Conservation (phyloP, 768 basidiomycete genomes). For the Tylopilus cervinicoccineus region DNA sequence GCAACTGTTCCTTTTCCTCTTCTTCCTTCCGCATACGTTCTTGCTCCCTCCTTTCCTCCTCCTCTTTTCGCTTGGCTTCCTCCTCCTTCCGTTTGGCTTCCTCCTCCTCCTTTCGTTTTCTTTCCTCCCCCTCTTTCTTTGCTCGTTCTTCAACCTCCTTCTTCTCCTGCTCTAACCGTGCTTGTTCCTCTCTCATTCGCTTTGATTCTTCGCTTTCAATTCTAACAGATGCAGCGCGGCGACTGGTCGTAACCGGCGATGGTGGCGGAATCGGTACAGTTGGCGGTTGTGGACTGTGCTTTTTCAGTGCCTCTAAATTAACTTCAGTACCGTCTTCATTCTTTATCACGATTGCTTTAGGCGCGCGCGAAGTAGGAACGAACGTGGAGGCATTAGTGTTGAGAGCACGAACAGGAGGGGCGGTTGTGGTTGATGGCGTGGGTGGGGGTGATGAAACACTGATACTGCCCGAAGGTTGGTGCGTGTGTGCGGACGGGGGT, state of each 20-base stretch:
- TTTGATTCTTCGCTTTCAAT: conserved; percentile 64
- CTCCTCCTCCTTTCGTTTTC: conserved; percentile 41
- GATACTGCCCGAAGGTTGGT: conserved; percentile 44
- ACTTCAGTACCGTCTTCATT: conserved; percentile 63
- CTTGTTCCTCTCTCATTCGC: conserved; percentile 43
- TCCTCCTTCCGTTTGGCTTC: conserved; percentile 39
- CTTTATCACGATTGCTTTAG: conserved; percentile 54
- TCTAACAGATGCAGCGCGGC: conserved; percentile 41
- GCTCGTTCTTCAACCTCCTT: conserved; percentile 36
- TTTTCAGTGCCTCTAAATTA: conserved; percentile 51
- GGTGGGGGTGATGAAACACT: conserved; percentile 57
- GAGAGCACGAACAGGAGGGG: conserved; percentile 40
- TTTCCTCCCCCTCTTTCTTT: conserved; percentile 35
- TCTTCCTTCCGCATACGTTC: conserved; percentile 36
- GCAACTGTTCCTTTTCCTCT: conserved; percentile 35
- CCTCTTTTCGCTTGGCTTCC: conserved; percentile 40
- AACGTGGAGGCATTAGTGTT: conserved; percentile 65
- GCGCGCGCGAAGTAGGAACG: conserved; percentile 47
- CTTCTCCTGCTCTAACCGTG: conserved; percentile 38
- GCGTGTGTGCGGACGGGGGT: conserved; percentile 40
- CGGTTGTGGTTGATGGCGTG: conserved; percentile 54
- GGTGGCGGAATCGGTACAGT: conserved; percentile 39
- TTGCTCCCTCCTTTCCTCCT: conserved; percentile 42
- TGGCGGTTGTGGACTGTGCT: conserved; percentile 40
- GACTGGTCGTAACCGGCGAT: conserved; percentile 25